phyloP scores from a whole-genome alignment of 129 eudicot genomes.

The Escallonia herrerae region DNA sequence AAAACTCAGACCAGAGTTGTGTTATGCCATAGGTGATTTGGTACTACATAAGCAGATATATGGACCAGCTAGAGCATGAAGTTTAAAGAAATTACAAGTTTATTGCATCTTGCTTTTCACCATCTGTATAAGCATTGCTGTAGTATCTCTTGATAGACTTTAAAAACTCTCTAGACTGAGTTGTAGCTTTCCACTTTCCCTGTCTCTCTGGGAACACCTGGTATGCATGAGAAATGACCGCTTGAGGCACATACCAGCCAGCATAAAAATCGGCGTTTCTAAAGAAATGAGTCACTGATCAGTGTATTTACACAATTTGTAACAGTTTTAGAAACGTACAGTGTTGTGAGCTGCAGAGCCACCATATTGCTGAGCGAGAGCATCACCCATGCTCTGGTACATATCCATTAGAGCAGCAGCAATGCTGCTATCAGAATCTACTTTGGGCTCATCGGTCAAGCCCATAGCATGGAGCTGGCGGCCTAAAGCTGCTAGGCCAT shows the following conservation, averaged over 20 bases:
- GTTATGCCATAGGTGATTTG: too few species aligned
- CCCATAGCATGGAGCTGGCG: constrained; percentile 90
- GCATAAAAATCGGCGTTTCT: too few species aligned
- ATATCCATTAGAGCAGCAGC: constrained; percentile 94
- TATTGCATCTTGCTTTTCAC: constrained; percentile 98
- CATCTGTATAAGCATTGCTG: constrained; percentile 96
- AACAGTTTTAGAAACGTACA: constrained; percentile 27
- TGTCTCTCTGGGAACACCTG: constrained; percentile 93
- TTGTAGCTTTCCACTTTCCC: constrained; percentile 97
- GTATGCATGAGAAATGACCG: constrained; percentile 14
- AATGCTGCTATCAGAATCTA: constrained; percentile 84
- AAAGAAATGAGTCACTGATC: too few species aligned
- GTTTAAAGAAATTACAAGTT: constrained; percentile 47
- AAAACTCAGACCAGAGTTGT: too few species aligned
- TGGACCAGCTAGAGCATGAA: constrained; percentile 17
- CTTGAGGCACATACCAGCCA: not conserved
- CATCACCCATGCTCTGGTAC: constrained; percentile 97
- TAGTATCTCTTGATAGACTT: constrained; percentile 89
- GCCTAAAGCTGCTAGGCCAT: constrained; percentile 88
- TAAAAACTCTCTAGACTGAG: constrained; percentile 86
- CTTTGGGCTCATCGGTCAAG: constrained; percentile 59
- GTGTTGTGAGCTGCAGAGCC: constrained; percentile 99
- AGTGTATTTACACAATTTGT: too few species aligned
- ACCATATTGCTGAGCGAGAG: constrained; percentile 97
- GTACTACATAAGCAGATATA: not conserved